Base-by-base conservation (phyloP, 2,329 filamentous ascomycete species). In the Berkeleyomyces basicola region DNA sequence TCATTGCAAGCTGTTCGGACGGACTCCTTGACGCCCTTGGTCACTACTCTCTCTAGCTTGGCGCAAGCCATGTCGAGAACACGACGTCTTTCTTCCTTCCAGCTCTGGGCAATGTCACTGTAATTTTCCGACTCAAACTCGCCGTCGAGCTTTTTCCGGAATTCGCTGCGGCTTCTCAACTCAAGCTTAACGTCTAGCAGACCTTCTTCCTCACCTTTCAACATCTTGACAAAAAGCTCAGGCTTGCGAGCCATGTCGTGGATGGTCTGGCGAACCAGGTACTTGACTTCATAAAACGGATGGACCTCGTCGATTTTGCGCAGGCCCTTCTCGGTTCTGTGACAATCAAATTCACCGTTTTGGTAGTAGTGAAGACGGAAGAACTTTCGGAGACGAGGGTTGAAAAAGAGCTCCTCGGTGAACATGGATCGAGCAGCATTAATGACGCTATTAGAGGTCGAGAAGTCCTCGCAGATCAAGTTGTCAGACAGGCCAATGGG, bases 221-320 rank as follows among this genome's bases (percentile, higher is more conserved):
- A 84, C 93, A 99, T 99, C 74, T 95, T 92, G 63, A 99, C 76
- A 71, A 93, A 99, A 36, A 96, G 78, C 67, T 96, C 91, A 1
- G 93, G 93, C 61, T 88, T 85, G 61, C 84, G 83, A 2, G 90
- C 87, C 64, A 97, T 82, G 67, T 93, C 87, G 49, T 78, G 77
- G 65, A 96, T 87, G 6, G 88, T 88, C 73, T 96, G 91, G 68
- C 93, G 90, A 67, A 90, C 84, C 23, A 99, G 79, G 69, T 99
- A 99, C 73, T 99, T 96, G 77, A 99, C 89, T 73, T 97, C 93
- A 71, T 97, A 97, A 73, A 95, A 97, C 0, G 90, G 90, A 70
- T 97, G 91, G 33, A 93, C 85, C 66, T 97, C 92, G 68, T 96
- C 91, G 68, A 99, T 97, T 70, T 89, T 88, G 63, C 88, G 87